phyloP scores from a whole-genome alignment of 805 yeast genomes.

The Ogataea angusta region DNA sequence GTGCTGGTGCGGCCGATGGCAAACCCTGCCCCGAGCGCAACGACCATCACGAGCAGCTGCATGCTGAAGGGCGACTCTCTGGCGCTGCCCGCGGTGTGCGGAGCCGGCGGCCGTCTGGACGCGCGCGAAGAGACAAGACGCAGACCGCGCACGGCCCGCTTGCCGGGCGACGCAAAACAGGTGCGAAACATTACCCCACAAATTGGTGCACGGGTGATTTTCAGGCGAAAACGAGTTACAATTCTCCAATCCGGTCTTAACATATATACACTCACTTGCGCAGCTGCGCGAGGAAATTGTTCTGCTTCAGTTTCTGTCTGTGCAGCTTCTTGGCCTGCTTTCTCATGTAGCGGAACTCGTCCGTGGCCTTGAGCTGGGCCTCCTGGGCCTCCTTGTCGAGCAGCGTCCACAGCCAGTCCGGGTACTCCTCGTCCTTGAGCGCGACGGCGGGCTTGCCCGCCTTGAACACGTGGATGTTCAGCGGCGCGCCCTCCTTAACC shows the following conservation, averaged over 20 bases:
- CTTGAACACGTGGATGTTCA: constrained; percentile 71
- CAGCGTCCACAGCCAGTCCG: constrained; percentile 90
- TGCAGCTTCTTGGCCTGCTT: constrained; percentile 67
- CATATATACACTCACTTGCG: constrained; percentile 10
- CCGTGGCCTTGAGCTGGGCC: constrained; percentile 47
- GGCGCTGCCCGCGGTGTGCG: constrained; percentile 13
- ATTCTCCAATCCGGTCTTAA: too few species aligned
- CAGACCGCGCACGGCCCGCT: not conserved
- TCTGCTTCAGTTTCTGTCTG: constrained; percentile 66
- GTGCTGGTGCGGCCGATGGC: constrained; percentile 28
- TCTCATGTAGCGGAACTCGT: constrained; percentile 65
- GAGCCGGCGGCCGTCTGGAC: not conserved
- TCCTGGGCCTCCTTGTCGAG: constrained; percentile 65
- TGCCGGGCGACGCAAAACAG: not conserved
- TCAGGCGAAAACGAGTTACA: too few species aligned
- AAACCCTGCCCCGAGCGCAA: constrained; percentile 35
- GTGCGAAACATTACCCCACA: constrained; percentile 6
- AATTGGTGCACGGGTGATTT: constrained; percentile 1
- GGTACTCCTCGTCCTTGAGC: constrained; percentile 81
- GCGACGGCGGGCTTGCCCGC: constrained; percentile 88
- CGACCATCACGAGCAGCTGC: constrained; percentile 28
- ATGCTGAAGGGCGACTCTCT: constrained; percentile 24
- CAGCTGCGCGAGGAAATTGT: constrained; percentile 71
- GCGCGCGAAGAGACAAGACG: not conserved
- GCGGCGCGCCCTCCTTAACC: constrained; percentile 68